phyloP scores from a whole-genome alignment of 257 asterid genomes.

The Coffea canephora region DNA sequence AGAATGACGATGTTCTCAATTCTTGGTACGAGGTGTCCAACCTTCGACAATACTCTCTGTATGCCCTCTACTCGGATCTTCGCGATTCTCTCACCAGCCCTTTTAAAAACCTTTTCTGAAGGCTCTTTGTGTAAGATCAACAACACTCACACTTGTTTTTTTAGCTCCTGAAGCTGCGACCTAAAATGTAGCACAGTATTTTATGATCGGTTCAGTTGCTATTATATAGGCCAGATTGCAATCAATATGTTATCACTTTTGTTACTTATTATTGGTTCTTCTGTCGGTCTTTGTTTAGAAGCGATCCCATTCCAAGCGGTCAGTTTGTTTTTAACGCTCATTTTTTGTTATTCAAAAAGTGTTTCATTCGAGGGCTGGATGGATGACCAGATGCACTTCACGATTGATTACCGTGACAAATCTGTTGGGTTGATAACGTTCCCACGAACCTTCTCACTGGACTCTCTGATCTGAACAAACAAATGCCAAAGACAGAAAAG shows the following conservation, averaged over 20 bases:
- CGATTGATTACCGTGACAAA: background rate
- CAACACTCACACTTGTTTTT: background rate
- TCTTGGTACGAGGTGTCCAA: conserved; percentile 89
- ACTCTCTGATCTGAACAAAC: too few relatives aligned
- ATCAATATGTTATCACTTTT: background rate
- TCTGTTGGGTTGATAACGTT: background rate
- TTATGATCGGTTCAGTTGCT: background rate
- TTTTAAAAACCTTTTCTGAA: conserved; percentile 53
- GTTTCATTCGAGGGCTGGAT: background rate
- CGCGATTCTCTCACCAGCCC: conserved; percentile 51
- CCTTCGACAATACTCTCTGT: conserved; percentile 80
- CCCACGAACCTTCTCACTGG: background rate
- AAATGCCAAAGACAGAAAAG: too few relatives aligned
- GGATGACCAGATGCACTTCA: background rate
- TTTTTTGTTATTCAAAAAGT: background rate
- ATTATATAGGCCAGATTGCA: background rate
- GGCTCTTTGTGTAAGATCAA: too few relatives aligned
- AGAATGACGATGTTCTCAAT: conserved; percentile 61
- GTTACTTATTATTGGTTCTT: background rate
- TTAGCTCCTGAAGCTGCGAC: background rate
- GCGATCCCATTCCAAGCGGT: background rate
- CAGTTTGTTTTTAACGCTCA: background rate
- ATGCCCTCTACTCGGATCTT: conserved; percentile 50
- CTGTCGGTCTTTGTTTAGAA: background rate
- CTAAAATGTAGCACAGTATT: background rate